Evolutionary conservation across 2,329 filamentous ascomycete genomes (phyloP), one percentile per base, ranked within the genome.

Genomic region (Chalaropsis ovoidea): DNA sequence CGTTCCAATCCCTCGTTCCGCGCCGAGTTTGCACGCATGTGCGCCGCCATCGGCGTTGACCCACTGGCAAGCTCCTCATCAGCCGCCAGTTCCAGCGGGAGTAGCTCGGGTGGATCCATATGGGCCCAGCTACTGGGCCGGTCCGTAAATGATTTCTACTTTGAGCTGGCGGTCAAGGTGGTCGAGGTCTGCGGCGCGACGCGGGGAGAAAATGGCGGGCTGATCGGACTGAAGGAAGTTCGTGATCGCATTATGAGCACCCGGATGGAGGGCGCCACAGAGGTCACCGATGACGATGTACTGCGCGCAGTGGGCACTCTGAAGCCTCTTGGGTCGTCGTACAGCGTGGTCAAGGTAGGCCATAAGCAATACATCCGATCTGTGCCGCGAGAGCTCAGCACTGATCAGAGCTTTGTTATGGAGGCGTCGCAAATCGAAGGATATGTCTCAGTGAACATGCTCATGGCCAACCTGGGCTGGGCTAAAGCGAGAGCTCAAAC

Each of bases 1-100:
- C 92, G 93, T 69, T 95, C 91, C 1, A 92, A 97, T 74, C 94
- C 94, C 5, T 87, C 85, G 8, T 99, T 99, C 76, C 90, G 94
- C 68, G 91, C 93, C 42, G 93, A 99, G 76, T 99, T 99, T 73
- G 93, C 94, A 2, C 90, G 93, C 74, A 99, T 99, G 94, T 99
- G 94, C 77, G 86, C 91, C 72, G 91, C 92, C 69, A 96, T 99
- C 70, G 94, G 94, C 61, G 91, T 99, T 13, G 94, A 99, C 75
- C 95, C 94, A 1, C 81, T 99, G 19, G 90, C 91, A 39, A 74
- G 74, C 68, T 77, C 74, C 74, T 70, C 70, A 1, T 54, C 61
- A 2, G 45, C 63, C n/a, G 70, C 70, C 2, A 72, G 71, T 61
- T 69, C 69, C 35, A 75, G 75, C 52, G 78, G 76, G 60, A 77